Evolutionary conservation across 2,329 filamentous ascomycete genomes (phyloP).

Genomic region (Diaporthe sp.): DNA sequence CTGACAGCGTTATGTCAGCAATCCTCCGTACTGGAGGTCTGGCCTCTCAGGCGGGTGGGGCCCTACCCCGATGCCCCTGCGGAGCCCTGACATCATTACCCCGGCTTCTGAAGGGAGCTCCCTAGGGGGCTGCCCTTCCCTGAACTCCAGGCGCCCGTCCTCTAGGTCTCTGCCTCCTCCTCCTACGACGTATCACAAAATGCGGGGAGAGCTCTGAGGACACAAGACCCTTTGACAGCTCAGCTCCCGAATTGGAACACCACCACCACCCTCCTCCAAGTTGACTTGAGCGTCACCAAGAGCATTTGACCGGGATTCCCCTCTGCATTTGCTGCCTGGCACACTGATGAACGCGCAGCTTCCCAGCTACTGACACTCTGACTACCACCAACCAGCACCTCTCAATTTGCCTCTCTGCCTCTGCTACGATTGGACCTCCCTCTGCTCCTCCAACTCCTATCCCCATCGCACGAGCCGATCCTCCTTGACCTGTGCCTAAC

Average conservation of each 20-base stretch:
- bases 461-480: slow-evolving; percentile 8
- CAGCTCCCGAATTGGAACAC: slow-evolving; percentile 31
- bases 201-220: slow-evolving; percentile 37
- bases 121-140: background rate
- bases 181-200: slow-evolving; percentile 31
- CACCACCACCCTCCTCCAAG: slow-evolving; percentile 34
- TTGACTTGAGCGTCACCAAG: slow-evolving; percentile 2
- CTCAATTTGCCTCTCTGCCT: slow-evolving; percentile 38
- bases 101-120: slow-evolving; percentile 38
- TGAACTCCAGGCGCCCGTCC: background rate
- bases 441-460: slow-evolving; percentile 9
- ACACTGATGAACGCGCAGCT: slow-evolving; percentile 21
- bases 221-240: slow-evolving; percentile 24
- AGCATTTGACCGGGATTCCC: slow-evolving; percentile 24
- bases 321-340: slow-evolving; percentile 20
- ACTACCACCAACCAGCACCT: slow-evolving; percentile 38
- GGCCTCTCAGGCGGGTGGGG: background rate
- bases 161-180: background rate
- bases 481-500: slow-evolving; percentile 1
- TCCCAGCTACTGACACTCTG: slow-evolving; percentile 38
- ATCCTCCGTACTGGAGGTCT: background rate
- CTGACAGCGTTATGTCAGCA: slow-evolving; percentile 40
- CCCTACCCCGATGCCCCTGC: background rate
- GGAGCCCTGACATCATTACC: slow-evolving; percentile 40
- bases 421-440: slow-evolving; percentile 39